A percentile compares a stretch with the other conserved stretches of the same genome.
Evolutionary conservation across 2,329 filamentous ascomycete species (phyloP).

Genomic region (Cladophialophora exuberans): DNA sequence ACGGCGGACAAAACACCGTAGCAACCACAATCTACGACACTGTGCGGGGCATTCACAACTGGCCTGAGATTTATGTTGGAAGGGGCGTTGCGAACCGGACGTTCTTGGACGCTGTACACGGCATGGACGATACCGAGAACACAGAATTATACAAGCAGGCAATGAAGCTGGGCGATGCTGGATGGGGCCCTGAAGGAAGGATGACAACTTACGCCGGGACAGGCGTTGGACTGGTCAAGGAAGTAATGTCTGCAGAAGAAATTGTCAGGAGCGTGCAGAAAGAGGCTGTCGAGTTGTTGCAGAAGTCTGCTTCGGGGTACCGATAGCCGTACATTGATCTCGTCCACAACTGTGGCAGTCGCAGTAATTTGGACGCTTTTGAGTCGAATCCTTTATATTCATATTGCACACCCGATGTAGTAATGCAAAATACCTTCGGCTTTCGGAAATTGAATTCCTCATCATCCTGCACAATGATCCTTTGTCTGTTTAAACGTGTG

Average conservation of each 20-base stretch:
- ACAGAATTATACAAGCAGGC: conserved; percentile 51
- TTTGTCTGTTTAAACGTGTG: not conserved
- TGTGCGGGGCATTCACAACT: conserved; percentile 59
- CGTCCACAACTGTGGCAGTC: too few species aligned
- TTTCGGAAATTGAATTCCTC: too few species aligned
- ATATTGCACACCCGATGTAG: too few species aligned
- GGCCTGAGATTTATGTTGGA: conserved; percentile 62
- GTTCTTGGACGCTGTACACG: conserved; percentile 46
- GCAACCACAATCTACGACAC: conserved; percentile 58
- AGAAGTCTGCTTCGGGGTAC: conserved; percentile 21
- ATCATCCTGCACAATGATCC: too few species aligned
- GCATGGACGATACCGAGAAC: conserved; percentile 46
- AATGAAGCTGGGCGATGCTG: conserved; percentile 53
- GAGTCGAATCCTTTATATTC: too few species aligned
- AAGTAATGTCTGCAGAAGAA: conserved; percentile 53
- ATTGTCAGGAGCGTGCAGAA: conserved; percentile 46
- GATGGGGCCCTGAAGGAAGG: conserved; percentile 58
- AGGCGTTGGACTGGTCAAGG: conserved; percentile 61
- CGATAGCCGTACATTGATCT: not conserved
- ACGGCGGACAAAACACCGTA: conserved; percentile 57
- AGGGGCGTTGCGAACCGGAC: conserved; percentile 62
- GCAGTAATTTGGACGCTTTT: too few species aligned
- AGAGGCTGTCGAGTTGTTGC: conserved; percentile 26
- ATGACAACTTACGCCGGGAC: conserved; percentile 67
- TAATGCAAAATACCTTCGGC: too few species aligned